A percentile compares a stretch with the other conserved stretches of the same genome.
Conservation (phyloP, 371 early-diverging fungal species). For the Capniomyces stellatus region DNA sequence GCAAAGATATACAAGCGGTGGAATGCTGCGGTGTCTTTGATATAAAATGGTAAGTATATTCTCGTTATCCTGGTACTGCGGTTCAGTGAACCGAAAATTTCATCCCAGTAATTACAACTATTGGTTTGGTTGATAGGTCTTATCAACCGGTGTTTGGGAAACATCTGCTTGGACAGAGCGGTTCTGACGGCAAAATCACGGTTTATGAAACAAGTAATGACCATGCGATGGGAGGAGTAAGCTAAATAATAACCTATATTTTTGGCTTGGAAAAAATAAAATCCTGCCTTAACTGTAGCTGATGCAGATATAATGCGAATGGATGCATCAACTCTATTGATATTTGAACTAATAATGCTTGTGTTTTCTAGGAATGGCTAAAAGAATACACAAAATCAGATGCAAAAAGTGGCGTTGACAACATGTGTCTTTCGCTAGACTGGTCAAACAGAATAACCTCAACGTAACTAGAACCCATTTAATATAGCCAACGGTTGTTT, state of each 20-base stretch:
- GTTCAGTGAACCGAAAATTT: too few species aligned
- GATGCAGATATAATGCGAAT: too few species aligned
- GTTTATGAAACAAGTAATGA: background rate
- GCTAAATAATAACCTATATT: background rate
- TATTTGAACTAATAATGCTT: background rate
- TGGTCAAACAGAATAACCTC: conserved; percentile 51
- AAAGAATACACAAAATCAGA: background rate
- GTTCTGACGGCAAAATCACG: background rate
- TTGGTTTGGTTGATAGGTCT: conserved; percentile 2
- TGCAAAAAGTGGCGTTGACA: background rate
- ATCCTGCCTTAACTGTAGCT: too few species aligned
- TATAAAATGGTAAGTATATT: conserved; percentile 14
- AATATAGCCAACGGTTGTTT: too few species aligned
- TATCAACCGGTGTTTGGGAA: background rate
- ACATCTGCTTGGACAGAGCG: conserved; percentile 1
- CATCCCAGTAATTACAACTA: conserved; percentile 5
- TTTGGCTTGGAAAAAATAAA: background rate
- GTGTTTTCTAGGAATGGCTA: background rate
- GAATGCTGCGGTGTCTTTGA: conserved; percentile 19
- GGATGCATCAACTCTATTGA: too few species aligned
- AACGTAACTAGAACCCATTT: conserved; percentile 5
- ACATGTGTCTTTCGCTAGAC: conserved; percentile 70
- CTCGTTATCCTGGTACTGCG: too few species aligned
- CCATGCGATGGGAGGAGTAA: background rate
- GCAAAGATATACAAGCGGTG: conserved; percentile 11